phyloP scores from a whole-genome alignment of 164 flowering plant genomes.

The Warburgia ugandensis region DNA sequence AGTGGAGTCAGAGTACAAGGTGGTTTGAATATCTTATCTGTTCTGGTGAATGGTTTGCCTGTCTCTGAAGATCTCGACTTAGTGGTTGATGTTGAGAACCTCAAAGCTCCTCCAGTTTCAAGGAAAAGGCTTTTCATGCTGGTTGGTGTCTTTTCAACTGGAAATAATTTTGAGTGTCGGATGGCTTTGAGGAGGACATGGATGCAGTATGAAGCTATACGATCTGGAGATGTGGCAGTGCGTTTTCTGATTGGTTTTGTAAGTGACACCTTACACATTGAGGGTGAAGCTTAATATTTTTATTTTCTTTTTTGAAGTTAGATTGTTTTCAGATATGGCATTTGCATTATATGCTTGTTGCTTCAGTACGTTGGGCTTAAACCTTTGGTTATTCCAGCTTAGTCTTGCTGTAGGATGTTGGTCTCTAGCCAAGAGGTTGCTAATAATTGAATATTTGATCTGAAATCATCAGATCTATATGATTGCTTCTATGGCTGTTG shows the following conservation, averaged over 20 bases:
- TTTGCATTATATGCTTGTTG: not conserved
- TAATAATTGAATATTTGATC: not conserved
- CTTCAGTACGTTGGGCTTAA: no score
- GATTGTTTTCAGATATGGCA: no score
- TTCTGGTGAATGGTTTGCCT: conserved; percentile 67
- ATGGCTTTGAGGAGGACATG: conserved; percentile 93
- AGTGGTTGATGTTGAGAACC: conserved; percentile 34
- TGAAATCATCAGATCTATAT: not conserved
- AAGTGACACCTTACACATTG: conserved; percentile 26
- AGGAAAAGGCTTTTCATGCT: conserved; percentile 55
- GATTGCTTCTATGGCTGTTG: not conserved
- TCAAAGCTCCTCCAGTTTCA: conserved; percentile 58
- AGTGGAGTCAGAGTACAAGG: conserved; percentile 52
- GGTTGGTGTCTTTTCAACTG: conserved; percentile 79
- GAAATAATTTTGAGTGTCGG: conserved; percentile 82
- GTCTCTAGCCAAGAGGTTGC: no score
- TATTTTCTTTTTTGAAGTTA: no score
- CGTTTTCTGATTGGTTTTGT: conserved; percentile 89
- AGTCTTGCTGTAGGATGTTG: no score
- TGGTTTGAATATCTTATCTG: conserved; percentile 52
- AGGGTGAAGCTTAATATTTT: not conserved
- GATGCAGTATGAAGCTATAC: conserved; percentile 86
- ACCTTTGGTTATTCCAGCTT: no score
- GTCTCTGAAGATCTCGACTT: conserved; percentile 59
- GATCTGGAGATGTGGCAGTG: conserved; percentile 77